Evolutionary conservation across 495 filamentous ascomycete genomes (phyloP).

Genomic region (Parathielavia appendiculata): DNA sequence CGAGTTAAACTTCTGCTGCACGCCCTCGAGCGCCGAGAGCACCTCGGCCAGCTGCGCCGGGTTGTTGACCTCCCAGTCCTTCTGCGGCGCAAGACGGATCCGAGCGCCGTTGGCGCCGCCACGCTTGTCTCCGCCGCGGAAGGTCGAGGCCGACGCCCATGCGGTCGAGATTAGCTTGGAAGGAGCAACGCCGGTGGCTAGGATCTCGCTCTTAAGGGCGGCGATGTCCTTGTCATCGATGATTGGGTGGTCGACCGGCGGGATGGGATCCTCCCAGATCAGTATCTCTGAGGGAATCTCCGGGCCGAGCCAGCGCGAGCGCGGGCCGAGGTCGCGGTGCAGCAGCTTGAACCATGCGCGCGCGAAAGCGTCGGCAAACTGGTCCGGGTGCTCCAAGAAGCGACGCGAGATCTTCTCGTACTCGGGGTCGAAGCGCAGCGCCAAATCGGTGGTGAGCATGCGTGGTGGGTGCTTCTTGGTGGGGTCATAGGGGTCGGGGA

Average conservation of each 20-base stretch:
- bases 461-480: conserved; percentile 59
- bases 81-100: conserved; percentile 64
- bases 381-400: conserved; percentile 58
- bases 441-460: conserved; percentile 67
- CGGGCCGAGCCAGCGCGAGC: conserved; percentile 61
- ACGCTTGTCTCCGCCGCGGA: conserved; percentile 71
- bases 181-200: conserved; percentile 50
- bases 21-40: conserved; percentile 51
- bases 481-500: conserved; percentile 62
- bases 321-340: conserved; percentile 68
- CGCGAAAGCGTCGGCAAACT: conserved; percentile 60
- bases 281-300: conserved; percentile 60
- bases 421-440: conserved; percentile 61
- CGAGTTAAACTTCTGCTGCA: conserved; percentile 58
- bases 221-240: conserved; percentile 55
- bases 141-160: conserved; percentile 66
- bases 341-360: conserved; percentile 75
- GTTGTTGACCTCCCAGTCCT: conserved; percentile 64
- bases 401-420: conserved; percentile 70
- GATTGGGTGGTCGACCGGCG: conserved; percentile 48
- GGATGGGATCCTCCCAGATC: conserved; percentile 63
- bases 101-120: conserved; percentile 71
- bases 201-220: conserved; percentile 59
- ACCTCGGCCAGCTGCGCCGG: conserved; percentile 54
- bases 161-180: conserved; percentile 56